These are phyloP conservation scores for Coemansia sp. DNA, from an alignment of 192 early-diverging fungal species.

Conservation along the genomic window DNA sequence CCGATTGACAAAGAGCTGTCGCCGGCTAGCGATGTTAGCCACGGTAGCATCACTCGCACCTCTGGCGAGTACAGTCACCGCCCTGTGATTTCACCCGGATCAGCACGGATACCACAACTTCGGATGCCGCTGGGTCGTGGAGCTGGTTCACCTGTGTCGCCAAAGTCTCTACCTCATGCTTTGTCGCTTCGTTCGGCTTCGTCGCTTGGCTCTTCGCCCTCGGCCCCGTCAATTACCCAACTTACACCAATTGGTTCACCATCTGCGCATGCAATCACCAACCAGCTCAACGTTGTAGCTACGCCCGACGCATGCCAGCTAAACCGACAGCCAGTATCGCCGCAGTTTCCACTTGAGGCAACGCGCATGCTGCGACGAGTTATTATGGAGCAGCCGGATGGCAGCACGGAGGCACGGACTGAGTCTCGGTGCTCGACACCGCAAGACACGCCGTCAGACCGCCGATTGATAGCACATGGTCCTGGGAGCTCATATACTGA, in stretches of 20 bases:
- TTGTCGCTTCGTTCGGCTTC: slow-evolving; percentile 31
- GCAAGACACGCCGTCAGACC: not conserved
- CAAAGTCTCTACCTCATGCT: slow-evolving; percentile 34
- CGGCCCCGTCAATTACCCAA: slow-evolving; percentile 22
- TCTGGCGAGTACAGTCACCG: slow-evolving; percentile 3
- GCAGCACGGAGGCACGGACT: slow-evolving; percentile 4
- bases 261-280: slow-evolving; percentile 12
- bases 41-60: not conserved
- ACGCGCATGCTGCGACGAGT: slow-evolving; percentile 46
- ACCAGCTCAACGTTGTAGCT: slow-evolving; percentile 18
- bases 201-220: slow-evolving; percentile 33
- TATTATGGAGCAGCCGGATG: slow-evolving; percentile 30
- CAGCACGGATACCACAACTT: slow-evolving; percentile 17
- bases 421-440: slow-evolving; percentile 1
- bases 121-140: slow-evolving; percentile 17
- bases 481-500: slow-evolving; percentile 7
- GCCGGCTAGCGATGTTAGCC: not conserved
- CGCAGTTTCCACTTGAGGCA: slow-evolving; percentile 46
- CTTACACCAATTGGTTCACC: slow-evolving; percentile 33
- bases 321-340: slow-evolving; percentile 13
- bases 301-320: slow-evolving; percentile 6
- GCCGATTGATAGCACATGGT: not conserved
- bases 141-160: slow-evolving; percentile 22
- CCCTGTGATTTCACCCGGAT: slow-evolving; percentile 6
- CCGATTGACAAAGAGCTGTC: slow-evolving; percentile 3